Base-by-base conservation (phyloP, 371 early-diverging fungal genomes). In the Mucor indicus region DNA sequence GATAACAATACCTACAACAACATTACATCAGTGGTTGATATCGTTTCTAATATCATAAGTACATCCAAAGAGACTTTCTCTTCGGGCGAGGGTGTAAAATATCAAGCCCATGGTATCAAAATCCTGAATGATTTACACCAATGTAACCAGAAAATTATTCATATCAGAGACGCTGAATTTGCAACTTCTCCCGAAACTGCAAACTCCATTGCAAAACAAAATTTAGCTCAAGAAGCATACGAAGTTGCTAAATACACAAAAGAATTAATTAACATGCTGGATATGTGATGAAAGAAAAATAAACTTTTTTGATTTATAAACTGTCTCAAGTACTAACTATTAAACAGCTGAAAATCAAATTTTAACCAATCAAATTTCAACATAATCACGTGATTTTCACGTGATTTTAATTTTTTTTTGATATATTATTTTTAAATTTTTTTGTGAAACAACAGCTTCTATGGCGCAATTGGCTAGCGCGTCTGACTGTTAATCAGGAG, bases 161-260 rank as follows among this genome's bases (percentile, higher is more conserved):
- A 86, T 50, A 80, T 92, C 50, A 80, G 84, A 30, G 79, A 72
- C 19, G 51, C 53, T 0, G 71, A 80, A 23, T 61, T 72, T 15
- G 29, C 47, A 1, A 47, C 61, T 15, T 50, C 65, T 9, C 69
- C 69, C 20, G 74, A 75, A 25, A 64, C 64, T 15, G 69, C 79
- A 35, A 67, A 75, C 39, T 75, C 86, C 19, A 83, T 82, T 55
- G 76, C 82, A 48, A 96, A 93, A 68, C 91, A 93, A 56, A 77
- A 85, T 60, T 67, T 97, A 44, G 92, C 93, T 11, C 84, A 87
- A 49, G 91, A 89, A 10, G 73, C 87, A 19, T 92, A 92, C 62
- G 95, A 97, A 57, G 90, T 97, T 61, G 96, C 95, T 10, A 93
- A 92, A 66, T 83, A 68, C 51, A 86, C 87, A 22, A 89, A 89